Base-by-base conservation (phyloP, 495 filamentous ascomycete species). In the Amniculicola lignicola region DNA sequence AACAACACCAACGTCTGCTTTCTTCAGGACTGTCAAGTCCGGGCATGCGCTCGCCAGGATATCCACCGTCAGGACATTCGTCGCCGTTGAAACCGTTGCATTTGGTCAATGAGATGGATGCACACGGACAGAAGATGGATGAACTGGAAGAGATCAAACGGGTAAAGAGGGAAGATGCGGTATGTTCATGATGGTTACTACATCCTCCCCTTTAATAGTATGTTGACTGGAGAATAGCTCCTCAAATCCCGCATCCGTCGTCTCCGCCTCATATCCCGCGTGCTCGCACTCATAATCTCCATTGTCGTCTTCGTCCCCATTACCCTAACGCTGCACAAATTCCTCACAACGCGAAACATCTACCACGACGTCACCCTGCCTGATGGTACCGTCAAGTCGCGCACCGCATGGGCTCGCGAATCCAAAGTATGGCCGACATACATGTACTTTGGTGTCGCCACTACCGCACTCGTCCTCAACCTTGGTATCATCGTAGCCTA, bases 341-440 rank as follows among this genome's bases (percentile, higher is more conserved):
- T 58, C 51, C 45, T 67, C 33, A 56, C 43, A 23, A 69, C 66
- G 5, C 37, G 49, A 10, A 18, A 60, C 58, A 46, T 36, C n/a
- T 61, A 28, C 38, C 41, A 37, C 27, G 43, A 48, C 5, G 61
- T 59, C 15, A 15, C 39, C 28, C 9, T 10, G 5, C 40, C 55
- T 5, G 49, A 54, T 24, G 60, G 60, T 31, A 41, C 35, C 4
- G 48, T 41, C 7, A 23, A 27, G 6, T 28, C 22, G 11, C 65
- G 65, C 33, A 66, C 54, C 7, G 55, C 67, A 2, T 69, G 65
- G 67, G 59, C 62, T 24, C 56, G 56, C 15, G 51, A 65, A 57
- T 48, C 54, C 51, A 69, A 65, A 42, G 40, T 43, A 6, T 69
- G 66, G 66, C 66, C 66, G 3, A 69, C 66, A 9, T 61, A 60